Conservation (phyloP, 306 rosid genomes). For the Carpinus fangiana region DNA sequence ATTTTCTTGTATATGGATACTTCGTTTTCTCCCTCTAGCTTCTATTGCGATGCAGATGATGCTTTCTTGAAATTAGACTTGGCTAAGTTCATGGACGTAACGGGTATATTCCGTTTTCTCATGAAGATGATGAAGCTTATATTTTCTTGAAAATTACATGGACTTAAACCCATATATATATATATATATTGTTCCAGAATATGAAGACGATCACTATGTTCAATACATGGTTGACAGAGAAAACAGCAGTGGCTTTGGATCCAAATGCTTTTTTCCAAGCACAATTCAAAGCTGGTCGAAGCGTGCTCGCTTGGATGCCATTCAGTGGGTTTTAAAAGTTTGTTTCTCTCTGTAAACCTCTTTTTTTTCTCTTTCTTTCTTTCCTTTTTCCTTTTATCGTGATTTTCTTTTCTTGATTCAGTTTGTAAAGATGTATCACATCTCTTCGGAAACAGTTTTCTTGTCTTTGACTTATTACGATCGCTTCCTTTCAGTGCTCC, state of each 20-base stretch:
- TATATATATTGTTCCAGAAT: constrained; percentile 33
- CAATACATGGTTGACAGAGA: constrained; percentile 60
- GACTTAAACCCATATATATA: constrained; percentile 19
- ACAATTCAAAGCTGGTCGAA: constrained; percentile 38
- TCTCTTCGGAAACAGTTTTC: constrained; percentile 62
- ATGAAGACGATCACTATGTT: constrained; percentile 56
- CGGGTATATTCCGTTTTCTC: constrained; percentile 31
- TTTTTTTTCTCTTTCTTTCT: neutral
- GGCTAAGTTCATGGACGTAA: no score
- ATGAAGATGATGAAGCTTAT: constrained; percentile 39
- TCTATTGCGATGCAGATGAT: no score
- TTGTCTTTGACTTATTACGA: constrained; percentile 70
- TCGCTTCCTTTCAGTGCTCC: constrained; percentile 64
- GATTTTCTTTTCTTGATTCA: constrained; percentile 38
- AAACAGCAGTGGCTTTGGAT: constrained; percentile 33
- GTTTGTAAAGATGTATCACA: constrained; percentile 56
- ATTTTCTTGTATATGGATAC: neutral
- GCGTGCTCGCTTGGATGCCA: constrained; percentile 57
- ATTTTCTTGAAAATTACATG: constrained; percentile 27
- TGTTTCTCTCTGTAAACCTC: constrained; percentile 29
- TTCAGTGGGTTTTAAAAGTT: constrained; percentile 81
- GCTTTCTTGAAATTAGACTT: no score
- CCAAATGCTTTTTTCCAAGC: constrained; percentile 25
- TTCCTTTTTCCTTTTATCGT: neutral
- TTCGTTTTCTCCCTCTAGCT: neutral